Conservation (phyloP, 1,284 basidiomycete species). For the Coniferiporia sulphurascens region DNA sequence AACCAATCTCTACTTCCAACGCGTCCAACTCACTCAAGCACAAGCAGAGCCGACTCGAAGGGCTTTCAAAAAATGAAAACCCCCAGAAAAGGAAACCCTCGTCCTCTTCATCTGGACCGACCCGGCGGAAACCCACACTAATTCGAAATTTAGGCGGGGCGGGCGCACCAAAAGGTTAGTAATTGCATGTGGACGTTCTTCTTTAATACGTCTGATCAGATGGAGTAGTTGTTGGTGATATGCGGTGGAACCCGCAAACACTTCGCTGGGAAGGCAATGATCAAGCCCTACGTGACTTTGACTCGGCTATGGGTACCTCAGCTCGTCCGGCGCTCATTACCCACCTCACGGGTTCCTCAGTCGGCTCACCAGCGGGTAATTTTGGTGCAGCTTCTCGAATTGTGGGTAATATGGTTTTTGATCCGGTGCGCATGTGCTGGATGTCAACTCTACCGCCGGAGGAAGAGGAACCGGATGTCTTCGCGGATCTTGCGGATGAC, state of each 20-base stretch:
- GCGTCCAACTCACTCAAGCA: slow-evolving; percentile 30
- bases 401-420: slow-evolving; percentile 97
- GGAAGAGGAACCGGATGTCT: slow-evolving; percentile 90
- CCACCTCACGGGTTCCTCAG: slow-evolving; percentile 76
- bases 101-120: slow-evolving; percentile 32
- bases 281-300: slow-evolving; percentile 83
- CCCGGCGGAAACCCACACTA: slow-evolving; percentile 72
- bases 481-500: slow-evolving; percentile 85
- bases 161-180: slow-evolving; percentile 72
- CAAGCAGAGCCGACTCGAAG: slow-evolving; percentile 38
- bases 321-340: slow-evolving; percentile 94
- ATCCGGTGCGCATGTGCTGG: slow-evolving; percentile 93
- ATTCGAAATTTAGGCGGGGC: slow-evolving; percentile 80
- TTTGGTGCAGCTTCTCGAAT: slow-evolving; percentile 74
- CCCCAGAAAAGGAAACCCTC: slow-evolving; percentile 53
- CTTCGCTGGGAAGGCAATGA: slow-evolving; percentile 98
- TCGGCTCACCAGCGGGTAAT: slow-evolving; percentile 70
- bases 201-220: slow-evolving; percentile 17
- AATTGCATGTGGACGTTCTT: slow-evolving; percentile 1
- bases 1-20: slow-evolving; percentile 25
- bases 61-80: slow-evolving; percentile 33
- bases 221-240: slow-evolving; percentile 77
- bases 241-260: slow-evolving; percentile 91
- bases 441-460: slow-evolving; percentile 78
- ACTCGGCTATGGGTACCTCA: slow-evolving; percentile 74